phyloP scores from a whole-genome alignment of 23 red algal species.

The Gracilaria caudata region DNA sequence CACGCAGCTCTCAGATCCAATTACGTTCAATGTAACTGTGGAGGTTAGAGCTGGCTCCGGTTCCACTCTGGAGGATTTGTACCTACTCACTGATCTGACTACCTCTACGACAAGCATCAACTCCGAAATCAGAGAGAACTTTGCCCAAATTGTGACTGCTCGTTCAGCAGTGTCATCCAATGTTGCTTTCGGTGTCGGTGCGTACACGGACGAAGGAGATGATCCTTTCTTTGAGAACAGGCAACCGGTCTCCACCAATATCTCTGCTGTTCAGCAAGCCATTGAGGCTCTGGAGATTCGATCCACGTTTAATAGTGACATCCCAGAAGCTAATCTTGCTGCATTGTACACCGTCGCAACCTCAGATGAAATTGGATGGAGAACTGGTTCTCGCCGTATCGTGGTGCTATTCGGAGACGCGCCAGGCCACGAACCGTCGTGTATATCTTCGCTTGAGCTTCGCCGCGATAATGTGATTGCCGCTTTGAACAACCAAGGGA shows the following conservation, averaged over 20 bases:
- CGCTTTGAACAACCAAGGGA: not conserved
- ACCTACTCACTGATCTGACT: conserved; percentile 43
- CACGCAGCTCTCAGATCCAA: no score
- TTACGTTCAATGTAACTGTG: no score
- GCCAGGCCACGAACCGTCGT: conserved; percentile 61
- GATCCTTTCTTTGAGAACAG: conserved; percentile 17
- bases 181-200: conserved; percentile 37
- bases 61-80: conserved; percentile 18
- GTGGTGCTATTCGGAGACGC: conserved; percentile 55
- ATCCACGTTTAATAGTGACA: not conserved
- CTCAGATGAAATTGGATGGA: conserved; percentile 33
- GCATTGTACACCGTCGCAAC: conserved; percentile 61
- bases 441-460: not conserved
- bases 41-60: no score
- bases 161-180: not conserved
- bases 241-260: conserved; percentile 16
- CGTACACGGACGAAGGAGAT: conserved; percentile 30
- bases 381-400: conserved; percentile 25
- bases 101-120: not conserved
- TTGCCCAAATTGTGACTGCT: conserved; percentile 2
- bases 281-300: not conserved
- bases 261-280: conserved; percentile 8
- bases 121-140: not conserved
- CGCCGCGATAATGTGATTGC: not conserved
- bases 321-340: conserved; percentile 53